Percentiles rank a stretch among this genome's conserved stretches.
phyloP scores from a whole-genome alignment of 805 yeast genomes.

The Candida sakaeoensis region DNA sequence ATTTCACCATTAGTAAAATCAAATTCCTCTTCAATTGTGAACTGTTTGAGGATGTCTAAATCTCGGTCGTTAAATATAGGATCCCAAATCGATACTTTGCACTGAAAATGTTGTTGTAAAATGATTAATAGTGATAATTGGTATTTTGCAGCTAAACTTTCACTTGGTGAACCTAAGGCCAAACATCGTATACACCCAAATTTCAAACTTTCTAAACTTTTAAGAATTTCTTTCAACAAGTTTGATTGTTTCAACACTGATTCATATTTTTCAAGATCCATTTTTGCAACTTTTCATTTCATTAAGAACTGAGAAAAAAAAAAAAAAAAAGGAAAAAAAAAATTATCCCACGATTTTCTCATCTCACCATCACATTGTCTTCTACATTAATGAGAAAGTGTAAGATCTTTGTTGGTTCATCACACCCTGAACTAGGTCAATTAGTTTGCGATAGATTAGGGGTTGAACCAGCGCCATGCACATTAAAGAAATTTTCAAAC shows the following conservation, averaged over 20 bases:
- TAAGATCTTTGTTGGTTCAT: constrained; percentile 92
- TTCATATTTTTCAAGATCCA: not conserved
- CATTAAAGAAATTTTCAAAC: constrained; percentile 87
- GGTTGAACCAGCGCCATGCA: constrained; percentile 89
- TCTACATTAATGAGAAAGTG: constrained; percentile 78
- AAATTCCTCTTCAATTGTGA: constrained; percentile 16
- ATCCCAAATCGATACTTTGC: constrained; percentile 51
- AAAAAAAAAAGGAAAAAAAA: constrained; percentile 1
- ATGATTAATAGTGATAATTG: constrained; percentile 61
- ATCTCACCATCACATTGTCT: constrained; percentile 9
- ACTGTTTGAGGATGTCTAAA: constrained; percentile 18
- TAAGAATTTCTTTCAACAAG: not conserved
- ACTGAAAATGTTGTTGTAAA: constrained; percentile 23
- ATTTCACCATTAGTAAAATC: constrained; percentile 14
- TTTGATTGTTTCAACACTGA: not conserved
- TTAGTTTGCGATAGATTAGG: constrained; percentile 89
- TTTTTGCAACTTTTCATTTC: not conserved
- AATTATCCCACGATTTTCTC: not conserved
- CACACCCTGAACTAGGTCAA: constrained; percentile 92
- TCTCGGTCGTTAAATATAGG: constrained; percentile 59
- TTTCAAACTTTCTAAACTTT: constrained; percentile 1
- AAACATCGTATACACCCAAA: constrained; percentile 50
- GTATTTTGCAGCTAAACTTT: constrained; percentile 55
- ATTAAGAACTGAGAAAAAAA: not conserved
- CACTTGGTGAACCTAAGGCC: constrained; percentile 67